Conservation (phyloP, 352 stramenopile genomes). For the Phytophthora kernoviae region DNA sequence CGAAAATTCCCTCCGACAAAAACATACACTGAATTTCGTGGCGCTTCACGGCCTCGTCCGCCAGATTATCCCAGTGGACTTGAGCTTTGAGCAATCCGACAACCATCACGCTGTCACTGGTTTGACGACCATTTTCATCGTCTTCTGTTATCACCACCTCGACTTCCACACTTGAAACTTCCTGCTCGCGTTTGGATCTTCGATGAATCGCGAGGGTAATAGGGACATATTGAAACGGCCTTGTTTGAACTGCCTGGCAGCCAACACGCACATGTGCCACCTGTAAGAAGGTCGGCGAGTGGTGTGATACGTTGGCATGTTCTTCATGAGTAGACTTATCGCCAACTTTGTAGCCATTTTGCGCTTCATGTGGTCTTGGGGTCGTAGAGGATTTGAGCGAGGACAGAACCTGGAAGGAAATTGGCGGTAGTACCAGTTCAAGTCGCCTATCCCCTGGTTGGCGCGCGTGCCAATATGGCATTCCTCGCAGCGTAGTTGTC, state of each 20-base stretch:
- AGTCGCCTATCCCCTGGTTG: conserved; percentile 15
- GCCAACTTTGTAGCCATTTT: conserved; percentile 14
- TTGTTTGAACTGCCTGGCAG: conserved; percentile 9
- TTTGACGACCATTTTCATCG: conserved; percentile 7
- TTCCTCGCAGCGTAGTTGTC: conserved; percentile 29
- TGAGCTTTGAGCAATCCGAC: conserved; percentile 41
- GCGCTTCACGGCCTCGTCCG: conserved; percentile 14
- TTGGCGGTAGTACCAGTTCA: conserved; percentile 37
- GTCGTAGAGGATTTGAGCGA: not conserved
- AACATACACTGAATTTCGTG: conserved; percentile 65
- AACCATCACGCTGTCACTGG: conserved; percentile 40
- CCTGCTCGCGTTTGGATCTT: not conserved
- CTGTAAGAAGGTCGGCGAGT: conserved; percentile 31
- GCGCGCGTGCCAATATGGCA: conserved; percentile 17
- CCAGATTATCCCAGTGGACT: conserved; percentile 24
- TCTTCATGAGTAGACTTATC: conserved; percentile 5
- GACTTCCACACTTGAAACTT: conserved; percentile 21
- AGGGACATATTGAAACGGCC: conserved; percentile 34
- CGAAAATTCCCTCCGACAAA: conserved; percentile 64
- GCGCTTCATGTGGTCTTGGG: not conserved
- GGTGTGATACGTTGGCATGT: conserved; percentile 12
- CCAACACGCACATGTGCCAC: conserved; percentile 15
- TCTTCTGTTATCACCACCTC: conserved; percentile 46
- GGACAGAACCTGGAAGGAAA: conserved; percentile 38
- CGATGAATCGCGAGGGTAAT: conserved; percentile 26